phyloP scores from a whole-genome alignment of 805 yeast species.

The Pichia insulana region DNA sequence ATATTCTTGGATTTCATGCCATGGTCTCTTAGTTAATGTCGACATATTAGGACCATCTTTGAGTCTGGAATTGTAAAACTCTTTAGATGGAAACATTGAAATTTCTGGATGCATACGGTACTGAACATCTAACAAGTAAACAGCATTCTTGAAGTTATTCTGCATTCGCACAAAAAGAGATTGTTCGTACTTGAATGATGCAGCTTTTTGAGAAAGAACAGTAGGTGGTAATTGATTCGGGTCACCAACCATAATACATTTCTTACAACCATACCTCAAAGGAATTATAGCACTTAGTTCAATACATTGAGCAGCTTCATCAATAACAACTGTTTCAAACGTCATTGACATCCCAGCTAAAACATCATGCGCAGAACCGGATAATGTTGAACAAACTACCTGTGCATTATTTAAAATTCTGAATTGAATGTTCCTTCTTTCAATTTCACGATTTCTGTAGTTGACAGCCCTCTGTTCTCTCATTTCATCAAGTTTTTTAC shows the following conservation, averaged over 20 bases:
- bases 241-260: constrained; percentile 96
- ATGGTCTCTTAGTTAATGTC: constrained; percentile 48
- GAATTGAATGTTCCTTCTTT: constrained; percentile 66
- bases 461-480: constrained; percentile 66
- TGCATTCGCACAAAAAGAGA: constrained; percentile 93
- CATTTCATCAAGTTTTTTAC: constrained; percentile 66
- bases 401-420: constrained; percentile 66
- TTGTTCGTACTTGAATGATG: constrained; percentile 73
- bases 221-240: constrained; percentile 98
- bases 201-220: constrained; percentile 82
- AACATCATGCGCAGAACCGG: constrained; percentile 91
- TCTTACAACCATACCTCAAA: constrained; percentile 77
- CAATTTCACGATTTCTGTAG: constrained; percentile 67
- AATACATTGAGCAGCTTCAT: constrained; percentile 97
- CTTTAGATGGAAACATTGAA: constrained; percentile 74
- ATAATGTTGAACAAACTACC: constrained; percentile 82
- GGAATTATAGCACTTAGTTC: constrained; percentile 90
- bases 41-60: constrained; percentile 75
- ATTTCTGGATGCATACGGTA: constrained; percentile 97
- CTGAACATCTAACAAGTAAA: constrained; percentile 76
- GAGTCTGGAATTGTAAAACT: constrained; percentile 68
- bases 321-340: constrained; percentile 87
- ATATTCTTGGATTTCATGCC: constrained; percentile 58
- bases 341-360: constrained; percentile 63
- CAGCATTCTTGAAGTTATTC: constrained; percentile 46